Conservation (phyloP, 768 basidiomycete species). For the Mycena epipterygia region DNA sequence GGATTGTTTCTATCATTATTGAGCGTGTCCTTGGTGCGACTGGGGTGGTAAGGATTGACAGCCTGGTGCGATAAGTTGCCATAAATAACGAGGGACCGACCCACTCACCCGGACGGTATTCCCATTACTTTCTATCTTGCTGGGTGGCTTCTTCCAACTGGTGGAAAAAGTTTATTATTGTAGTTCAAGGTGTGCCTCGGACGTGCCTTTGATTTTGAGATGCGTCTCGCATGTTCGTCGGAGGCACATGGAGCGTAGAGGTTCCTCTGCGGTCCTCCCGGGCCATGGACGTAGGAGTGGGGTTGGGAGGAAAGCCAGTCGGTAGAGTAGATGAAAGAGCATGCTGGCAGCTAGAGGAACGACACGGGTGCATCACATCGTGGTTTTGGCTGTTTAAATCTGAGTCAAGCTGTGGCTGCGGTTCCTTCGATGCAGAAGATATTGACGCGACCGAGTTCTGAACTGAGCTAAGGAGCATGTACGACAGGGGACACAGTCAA, state of each 20-base stretch:
- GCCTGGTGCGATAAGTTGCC: slow-evolving; percentile 1
- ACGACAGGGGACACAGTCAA: background rate
- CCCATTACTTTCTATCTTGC: background rate
- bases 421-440: too few species aligned
- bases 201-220: slow-evolving; percentile 9
- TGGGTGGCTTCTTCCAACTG: slow-evolving; percentile 12
- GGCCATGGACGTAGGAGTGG: too few species aligned
- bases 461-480: background rate
- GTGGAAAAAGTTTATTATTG: background rate
- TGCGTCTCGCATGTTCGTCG: slow-evolving; percentile 21
- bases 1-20: background rate
- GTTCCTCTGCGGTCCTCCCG: slow-evolving; percentile 16
- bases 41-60: slow-evolving; percentile 6
- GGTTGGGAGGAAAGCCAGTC: too few species aligned
- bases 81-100: background rate
- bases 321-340: too few species aligned
- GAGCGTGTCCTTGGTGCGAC: slow-evolving; percentile 8
- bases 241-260: background rate
- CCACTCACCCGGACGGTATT: slow-evolving; percentile 14
- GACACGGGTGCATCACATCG: too few species aligned
- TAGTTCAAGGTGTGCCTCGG: too few species aligned
- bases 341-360: too few species aligned
- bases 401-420: too few species aligned
- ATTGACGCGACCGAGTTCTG: background rate
- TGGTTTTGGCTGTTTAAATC: too few species aligned